Conservation (phyloP, 2,329 filamentous ascomycete genomes). For the Verticillium nubilum region DNA sequence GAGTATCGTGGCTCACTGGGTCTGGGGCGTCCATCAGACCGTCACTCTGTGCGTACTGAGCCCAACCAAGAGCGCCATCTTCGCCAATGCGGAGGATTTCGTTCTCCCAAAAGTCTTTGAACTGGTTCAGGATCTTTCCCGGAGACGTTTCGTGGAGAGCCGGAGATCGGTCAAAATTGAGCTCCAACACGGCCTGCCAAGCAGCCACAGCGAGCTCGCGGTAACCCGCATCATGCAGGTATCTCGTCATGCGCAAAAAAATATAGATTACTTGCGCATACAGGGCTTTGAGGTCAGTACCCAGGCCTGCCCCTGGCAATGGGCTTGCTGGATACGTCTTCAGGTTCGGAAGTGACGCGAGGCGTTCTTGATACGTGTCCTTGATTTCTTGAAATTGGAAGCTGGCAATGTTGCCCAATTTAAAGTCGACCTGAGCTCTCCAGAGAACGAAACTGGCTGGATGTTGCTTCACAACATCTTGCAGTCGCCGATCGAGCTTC, state of each 20-base stretch:
- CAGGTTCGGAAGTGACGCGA: slow-evolving; percentile 13
- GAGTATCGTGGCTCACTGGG: slow-evolving; percentile 18
- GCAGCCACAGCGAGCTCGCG: slow-evolving; percentile 68
- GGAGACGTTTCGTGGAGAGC: slow-evolving; percentile 14
- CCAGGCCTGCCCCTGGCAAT: not conserved
- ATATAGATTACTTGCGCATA: slow-evolving; percentile 57
- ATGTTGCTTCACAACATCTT: slow-evolving; percentile 44
- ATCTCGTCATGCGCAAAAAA: slow-evolving; percentile 67
- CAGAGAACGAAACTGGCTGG: slow-evolving; percentile 60
- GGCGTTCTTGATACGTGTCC: slow-evolving; percentile 50
- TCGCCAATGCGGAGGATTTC: slow-evolving; percentile 79
- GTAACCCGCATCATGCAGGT: slow-evolving; percentile 73
- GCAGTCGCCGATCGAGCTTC: slow-evolving; percentile 10
- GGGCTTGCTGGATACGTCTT: slow-evolving; percentile 5
- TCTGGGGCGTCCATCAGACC: slow-evolving; percentile 36
- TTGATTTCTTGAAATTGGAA: slow-evolving; percentile 67
- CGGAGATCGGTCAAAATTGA: slow-evolving; percentile 56
- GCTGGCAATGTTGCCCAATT: slow-evolving; percentile 60
- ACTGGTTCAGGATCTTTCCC: slow-evolving; percentile 27
- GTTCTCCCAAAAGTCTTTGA: slow-evolving; percentile 81
- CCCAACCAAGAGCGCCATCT: slow-evolving; percentile 64
- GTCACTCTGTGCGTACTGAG: slow-evolving; percentile 33
- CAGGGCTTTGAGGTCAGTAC: slow-evolving; percentile 2
- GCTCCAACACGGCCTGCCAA: slow-evolving; percentile 80
- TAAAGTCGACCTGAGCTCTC: slow-evolving; percentile 66